A percentile compares a stretch with the other conserved stretches of the same genome.
These are phyloP conservation scores for Lenwebbia sp. DNA, from an alignment of 345 rosid genomes.

Conservation along the genomic window DNA sequence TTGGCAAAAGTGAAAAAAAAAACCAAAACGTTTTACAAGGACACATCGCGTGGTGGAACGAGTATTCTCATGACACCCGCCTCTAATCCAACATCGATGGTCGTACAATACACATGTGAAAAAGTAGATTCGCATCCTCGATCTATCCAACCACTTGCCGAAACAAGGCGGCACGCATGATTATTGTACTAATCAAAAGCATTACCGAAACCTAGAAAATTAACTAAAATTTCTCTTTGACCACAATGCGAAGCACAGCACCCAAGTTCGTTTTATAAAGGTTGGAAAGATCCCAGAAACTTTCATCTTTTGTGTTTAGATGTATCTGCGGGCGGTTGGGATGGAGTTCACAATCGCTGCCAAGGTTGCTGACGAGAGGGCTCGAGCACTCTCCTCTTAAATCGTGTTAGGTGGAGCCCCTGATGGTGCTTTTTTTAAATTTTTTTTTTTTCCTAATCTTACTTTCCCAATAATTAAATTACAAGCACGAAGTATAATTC, in stretches of 20 bases:
- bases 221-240: not conserved
- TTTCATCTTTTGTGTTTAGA: not conserved
- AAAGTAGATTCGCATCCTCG: not conserved
- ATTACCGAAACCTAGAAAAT: not conserved
- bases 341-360: not conserved
- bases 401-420: not conserved
- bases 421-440: not conserved
- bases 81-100: not conserved
- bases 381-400: not conserved
- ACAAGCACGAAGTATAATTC: not conserved
- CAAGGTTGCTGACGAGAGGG: not conserved
- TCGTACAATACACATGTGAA: not conserved
- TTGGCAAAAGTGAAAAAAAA: not conserved
- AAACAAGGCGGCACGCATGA: not conserved
- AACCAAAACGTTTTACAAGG: not conserved
- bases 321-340: not conserved
- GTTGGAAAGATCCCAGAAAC: too few species aligned
- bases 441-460: too few species aligned
- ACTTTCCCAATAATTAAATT: not conserved
- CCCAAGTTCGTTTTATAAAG: too few species aligned
- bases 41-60: not conserved
- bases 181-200: not conserved
- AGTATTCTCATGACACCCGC: not conserved
- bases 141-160: not conserved
- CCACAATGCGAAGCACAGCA: not conserved